Evolutionary conservation across 192 early-diverging fungal genomes (phyloP), one percentile per base, ranked within the genome.

Genomic region (Haplosporangium gracile): DNA sequence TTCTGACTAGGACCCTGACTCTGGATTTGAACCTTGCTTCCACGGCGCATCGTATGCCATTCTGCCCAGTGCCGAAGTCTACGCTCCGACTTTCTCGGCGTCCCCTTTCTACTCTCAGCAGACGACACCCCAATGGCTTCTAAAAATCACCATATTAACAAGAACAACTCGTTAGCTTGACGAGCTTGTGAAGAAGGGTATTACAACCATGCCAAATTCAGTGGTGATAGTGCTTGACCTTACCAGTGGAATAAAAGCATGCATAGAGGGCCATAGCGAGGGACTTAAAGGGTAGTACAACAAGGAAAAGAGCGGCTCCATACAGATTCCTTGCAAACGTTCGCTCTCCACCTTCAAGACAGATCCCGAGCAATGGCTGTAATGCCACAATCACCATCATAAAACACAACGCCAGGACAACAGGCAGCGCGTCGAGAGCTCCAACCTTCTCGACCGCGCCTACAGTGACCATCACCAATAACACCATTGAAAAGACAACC

Each of bases 1-100:
- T 22, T 63, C 9, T 29, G 60, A 29, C 26, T 63, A 1, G 24
- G 60, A 29, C 60, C 32, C 26, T 63, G 60, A 60, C n/a, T 60
- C 55, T 57, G 53, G 5, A 3, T 57, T 20, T 26, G 24, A 11
- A 65, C 24, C 29, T 32, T 65, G 60, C 60, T 24, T 65, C 26
- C 8, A 34, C 11, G 47, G 15, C 24, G 34, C 51, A 79, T 72
- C 24, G 51, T 18, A 32, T 45, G n/a, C 80, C 80, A 81, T 24
- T 81, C 73, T 10, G 55, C 74, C 80, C 72, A 81, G 36, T 71
- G 53, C 43, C 80, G 72, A 43, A 81, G 73, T 24, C 22, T 75
- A 1, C 55, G 70, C 24, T 36, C 60, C 3, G 60, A 15, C 60
- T 65, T 65, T 65, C 60, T 65, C 60, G 60, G 60, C 24, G 60